Evolutionary conservation across 1,284 basidiomycete genomes (phyloP), one percentile per base, ranked within the genome.

Genomic region (Pseudozyma tsukubaensis): DNA sequence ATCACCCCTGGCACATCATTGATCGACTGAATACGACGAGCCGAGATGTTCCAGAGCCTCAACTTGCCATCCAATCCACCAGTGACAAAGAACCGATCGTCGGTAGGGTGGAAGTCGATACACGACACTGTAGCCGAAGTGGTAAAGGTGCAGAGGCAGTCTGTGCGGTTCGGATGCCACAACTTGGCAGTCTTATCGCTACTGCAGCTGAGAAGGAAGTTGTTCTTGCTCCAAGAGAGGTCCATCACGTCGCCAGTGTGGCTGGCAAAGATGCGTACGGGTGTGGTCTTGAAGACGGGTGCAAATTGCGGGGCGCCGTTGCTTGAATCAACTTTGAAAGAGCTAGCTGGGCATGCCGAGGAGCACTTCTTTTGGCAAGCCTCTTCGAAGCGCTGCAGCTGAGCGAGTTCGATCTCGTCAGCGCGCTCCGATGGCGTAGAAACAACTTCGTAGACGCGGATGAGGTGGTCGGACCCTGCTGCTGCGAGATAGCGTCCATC

Each of bases 181-280:
- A 86, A 70, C 39, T 83, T 65, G 0, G 84, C 85, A 1, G 84
- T 85, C 79, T 85, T 85, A 70, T 86, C 85, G 81, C 84, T 85
- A 47, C 78, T 78, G n/a, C 81, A 80, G 9, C 78, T 80, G 16
- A 85, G 74, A 10, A 86, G 73, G 59, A 86, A 86, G 67, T 83
- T 83, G 76, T 85, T 85, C 77, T 85, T 86, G 68, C 82, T 84
- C 85, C 85, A 86, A 18, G 78, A 80, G 13, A 86, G 58, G 57
- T 85, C 84, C 18, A 86, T 43, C 1, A 86, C 80, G 45, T 85
- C 85, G 42, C 81, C 80, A 6, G 68, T 75, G 51, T 86, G 85
- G 0, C 83, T 84, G 14, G 51, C 45, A 47, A 80, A 85, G 48
- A 83, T 77, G 29, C 79, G 68, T 3, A 84, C 49, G 8, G 85